Percentiles rank a stretch among this genome's conserved stretches.
phyloP scores from a whole-genome alignment of 2,329 filamentous ascomycete species.

The Cordyceps cicadae region DNA sequence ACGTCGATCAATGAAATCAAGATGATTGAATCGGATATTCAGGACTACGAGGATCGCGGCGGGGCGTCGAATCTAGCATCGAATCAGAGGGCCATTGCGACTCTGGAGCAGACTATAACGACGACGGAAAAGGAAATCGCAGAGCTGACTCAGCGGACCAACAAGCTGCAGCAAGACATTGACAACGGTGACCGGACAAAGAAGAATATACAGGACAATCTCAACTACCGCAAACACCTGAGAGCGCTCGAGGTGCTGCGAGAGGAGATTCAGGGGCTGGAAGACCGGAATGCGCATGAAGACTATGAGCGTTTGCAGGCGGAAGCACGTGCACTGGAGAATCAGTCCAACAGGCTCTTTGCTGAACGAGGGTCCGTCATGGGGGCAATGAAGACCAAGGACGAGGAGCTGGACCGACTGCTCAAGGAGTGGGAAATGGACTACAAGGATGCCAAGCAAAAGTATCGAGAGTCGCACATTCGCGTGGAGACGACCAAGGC shows the following conservation, averaged over 20 bases:
- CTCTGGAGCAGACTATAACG: constrained; percentile 57
- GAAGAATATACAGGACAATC: constrained; percentile 80
- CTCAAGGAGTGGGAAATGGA: constrained; percentile 74
- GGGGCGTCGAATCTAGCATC: constrained; percentile 63
- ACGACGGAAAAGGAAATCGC: constrained; percentile 59
- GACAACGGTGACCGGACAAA: constrained; percentile 75
- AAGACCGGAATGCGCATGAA: constrained; percentile 70
- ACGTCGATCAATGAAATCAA: constrained; percentile 71
- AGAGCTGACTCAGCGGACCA: constrained; percentile 60
- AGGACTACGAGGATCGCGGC: constrained; percentile 66
- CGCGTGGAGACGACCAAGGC: constrained; percentile 87
- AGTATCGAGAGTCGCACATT: constrained; percentile 83
- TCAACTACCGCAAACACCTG: constrained; percentile 72
- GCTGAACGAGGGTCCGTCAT: constrained; percentile 67
- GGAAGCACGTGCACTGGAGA: constrained; percentile 61
- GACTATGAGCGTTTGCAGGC: constrained; percentile 67
- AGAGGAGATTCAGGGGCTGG: constrained; percentile 63
- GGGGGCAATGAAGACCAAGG: constrained; percentile 75
- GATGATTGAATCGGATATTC: constrained; percentile 68
- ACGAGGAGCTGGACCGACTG: constrained; percentile 67
- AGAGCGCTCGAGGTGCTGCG: constrained; percentile 59
- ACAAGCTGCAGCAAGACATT: constrained; percentile 68
- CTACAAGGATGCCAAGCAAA: constrained; percentile 71
- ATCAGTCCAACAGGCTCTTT: constrained; percentile 57
- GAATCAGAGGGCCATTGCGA: constrained; percentile 61